Base-by-base conservation (phyloP, 169 alveolate genomes). In the Plasmodium gonderi region DNA sequence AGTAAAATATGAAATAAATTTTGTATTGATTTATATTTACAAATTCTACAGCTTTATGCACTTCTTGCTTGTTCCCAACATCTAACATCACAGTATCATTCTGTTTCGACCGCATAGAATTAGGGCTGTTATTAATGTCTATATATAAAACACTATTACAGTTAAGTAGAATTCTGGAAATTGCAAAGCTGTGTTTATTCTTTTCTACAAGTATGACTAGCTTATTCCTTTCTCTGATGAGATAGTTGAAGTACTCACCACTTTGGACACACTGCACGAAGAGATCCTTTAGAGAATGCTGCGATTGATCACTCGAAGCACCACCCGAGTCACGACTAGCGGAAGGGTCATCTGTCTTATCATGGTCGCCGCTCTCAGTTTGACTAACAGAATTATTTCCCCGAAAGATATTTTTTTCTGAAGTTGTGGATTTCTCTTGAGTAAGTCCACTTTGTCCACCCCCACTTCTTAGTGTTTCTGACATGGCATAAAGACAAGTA, bases 1-100 rank as follows among this genome's bases (percentile, higher is more conserved):
- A 31, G n/a, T 83, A 83, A 72, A 72, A 83, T 26, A 83, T 42
- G 3, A 83, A 12, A 36, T 69, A 72, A n/a, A 83, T 69, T 69
- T 83, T 83, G 29, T 83, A 31, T 1, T 54, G 5, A 33, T 47
- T 69, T 1, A 12, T 3, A 36, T 72, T 36, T 36, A 69, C 40
- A 14, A 72, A 74, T 40, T n/a, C 12, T 38, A 40, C 65, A 14
- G 42, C 44, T n/a, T 69, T 83, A 31, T 69, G 42, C 3, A 45
- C 44, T 1, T 83, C 85, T 45, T 11, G 31, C 54, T 33, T 47
- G 65, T 47, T 51, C 40, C 38, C 42, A 33, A 83, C 14, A 60
- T 83, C 83, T 60, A 74, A n/a, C 64, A 83, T 6, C 23, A 83
- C 54, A 20, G 64, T 36, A 31, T 83, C 82, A 31, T 47, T 69